Evolutionary conservation across 2,329 filamentous ascomycete species (phyloP), one percentile per base, ranked within the genome.

Genomic region (Penicillium sumatraense): DNA sequence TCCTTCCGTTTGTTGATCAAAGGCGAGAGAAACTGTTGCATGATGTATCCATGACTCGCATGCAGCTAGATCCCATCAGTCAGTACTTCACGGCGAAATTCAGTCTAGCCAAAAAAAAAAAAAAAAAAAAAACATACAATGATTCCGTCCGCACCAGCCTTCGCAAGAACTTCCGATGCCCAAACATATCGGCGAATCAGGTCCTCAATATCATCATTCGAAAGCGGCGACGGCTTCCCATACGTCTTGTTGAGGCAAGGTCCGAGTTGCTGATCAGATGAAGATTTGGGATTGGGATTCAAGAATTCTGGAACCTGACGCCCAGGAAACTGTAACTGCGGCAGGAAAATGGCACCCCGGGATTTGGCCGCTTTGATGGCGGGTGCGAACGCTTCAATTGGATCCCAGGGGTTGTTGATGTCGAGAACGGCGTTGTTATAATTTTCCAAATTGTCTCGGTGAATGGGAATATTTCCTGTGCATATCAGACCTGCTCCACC

Each of bases 361-460:
- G 61, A 64, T 42, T 65, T 66, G 10, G 64, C 63, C 11, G 59
- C 63, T 10, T 55, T 45, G 36, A 61, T 56, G 3, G 64, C 58
- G n/a, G 62, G 60, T n/a, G 54, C 45, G 38, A 65, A 66, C 9
- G 63, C 65, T 27, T 56, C 57, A 1, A 68, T 58, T 3, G 63
- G 53, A 18, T 65, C 59, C 51, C 56, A 59, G 8, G 62, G 56
- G 46, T 65, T 62, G 31, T 63, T 60, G 23, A 62, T 58, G 24
- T 68, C 66, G 26, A 68, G 60, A 5, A 68, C 60, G 4, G 61
- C 66, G 27, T 68, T 68, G 49, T 67, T 66, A 26, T 65, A 63
- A 45, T 63, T 63, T 38, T 68, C 63, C 2, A 67, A 58, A 29
- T 66, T 63, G 40, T 67, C 55, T 16, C 65, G 63, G 29, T 67